These are phyloP conservation scores for Capniomyces stellatus DNA, from an alignment of 371 early-diverging fungal species.

Conservation along the genomic window DNA sequence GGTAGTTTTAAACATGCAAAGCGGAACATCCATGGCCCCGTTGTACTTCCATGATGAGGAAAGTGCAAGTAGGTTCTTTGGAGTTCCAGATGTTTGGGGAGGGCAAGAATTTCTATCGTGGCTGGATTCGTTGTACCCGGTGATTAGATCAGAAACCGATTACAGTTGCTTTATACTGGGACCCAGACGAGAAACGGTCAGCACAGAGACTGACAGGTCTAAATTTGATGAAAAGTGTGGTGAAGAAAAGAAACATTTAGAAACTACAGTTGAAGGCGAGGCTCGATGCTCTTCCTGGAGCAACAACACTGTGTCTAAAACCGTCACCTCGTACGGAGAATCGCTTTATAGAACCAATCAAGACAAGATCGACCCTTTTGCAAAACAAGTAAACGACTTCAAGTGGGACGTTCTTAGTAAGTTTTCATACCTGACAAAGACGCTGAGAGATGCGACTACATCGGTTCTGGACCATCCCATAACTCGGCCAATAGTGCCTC, in stretches of 20 bases:
- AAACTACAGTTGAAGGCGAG: background rate
- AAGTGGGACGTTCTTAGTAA: constrained; percentile 66
- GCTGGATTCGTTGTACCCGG: constrained; percentile 6
- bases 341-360: background rate
- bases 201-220: background rate
- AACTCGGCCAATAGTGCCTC: constrained; percentile 55
- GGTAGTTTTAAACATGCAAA: constrained; percentile 26
- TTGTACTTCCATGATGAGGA: constrained; percentile 35
- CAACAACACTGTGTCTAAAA: background rate
- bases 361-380: background rate
- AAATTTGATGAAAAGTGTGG: background rate
- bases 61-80: constrained; percentile 21
- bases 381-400: constrained; percentile 9
- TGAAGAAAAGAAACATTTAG: background rate
- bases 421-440: constrained; percentile 63
- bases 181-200: constrained; percentile 13
- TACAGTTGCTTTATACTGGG: constrained; percentile 1
- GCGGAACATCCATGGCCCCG: constrained; percentile 30
- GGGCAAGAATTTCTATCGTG: constrained; percentile 25
- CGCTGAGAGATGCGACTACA: constrained; percentile 47
- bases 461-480: constrained; percentile 60
- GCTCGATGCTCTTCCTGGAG: background rate
- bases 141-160: background rate
- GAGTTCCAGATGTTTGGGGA: constrained; percentile 20
- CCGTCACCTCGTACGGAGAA: background rate